phyloP scores from a whole-genome alignment of 352 stramenopile genomes.

The Phytophthora podocarpi region DNA sequence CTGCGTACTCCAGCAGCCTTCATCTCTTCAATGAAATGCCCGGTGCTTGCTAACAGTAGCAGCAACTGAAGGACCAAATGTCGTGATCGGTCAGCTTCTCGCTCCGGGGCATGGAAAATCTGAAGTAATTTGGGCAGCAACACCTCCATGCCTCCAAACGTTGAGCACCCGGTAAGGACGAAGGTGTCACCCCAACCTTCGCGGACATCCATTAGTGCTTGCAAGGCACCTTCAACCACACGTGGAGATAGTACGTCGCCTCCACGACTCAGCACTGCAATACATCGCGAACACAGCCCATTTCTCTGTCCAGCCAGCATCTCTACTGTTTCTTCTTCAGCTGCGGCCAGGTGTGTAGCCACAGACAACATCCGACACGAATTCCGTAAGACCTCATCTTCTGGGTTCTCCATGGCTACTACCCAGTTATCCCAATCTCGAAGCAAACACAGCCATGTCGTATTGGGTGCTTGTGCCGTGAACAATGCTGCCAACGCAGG shows the following conservation, averaged over 20 bases:
- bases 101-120: slow-evolving; percentile 39
- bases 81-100: slow-evolving; percentile 30
- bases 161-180: slow-evolving; percentile 34
- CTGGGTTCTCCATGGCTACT: not conserved
- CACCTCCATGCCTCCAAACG: slow-evolving; percentile 13
- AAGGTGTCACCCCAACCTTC: slow-evolving; percentile 37
- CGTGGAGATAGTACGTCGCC: slow-evolving; percentile 4
- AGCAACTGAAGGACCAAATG: slow-evolving; percentile 58
- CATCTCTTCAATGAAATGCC: slow-evolving; percentile 55
- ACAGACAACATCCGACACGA: slow-evolving; percentile 35
- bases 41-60: slow-evolving; percentile 61
- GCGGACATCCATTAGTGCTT: slow-evolving; percentile 34
- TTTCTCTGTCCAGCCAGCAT: slow-evolving; percentile 2
- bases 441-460: slow-evolving; percentile 29
- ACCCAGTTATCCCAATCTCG: slow-evolving; percentile 26
- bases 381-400: slow-evolving; percentile 22
- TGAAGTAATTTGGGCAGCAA: slow-evolving; percentile 45
- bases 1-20: slow-evolving; percentile 53
- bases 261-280: slow-evolving; percentile 17
- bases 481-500: slow-evolving; percentile 20
- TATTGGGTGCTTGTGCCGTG: slow-evolving; percentile 14
- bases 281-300: slow-evolving; percentile 21
- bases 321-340: slow-evolving; percentile 9
- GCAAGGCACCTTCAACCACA: slow-evolving; percentile 29
- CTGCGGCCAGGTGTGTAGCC: slow-evolving; percentile 5